Conservation (phyloP, 2,329 filamentous ascomycete genomes). For the Stenocarpella maydis region DNA sequence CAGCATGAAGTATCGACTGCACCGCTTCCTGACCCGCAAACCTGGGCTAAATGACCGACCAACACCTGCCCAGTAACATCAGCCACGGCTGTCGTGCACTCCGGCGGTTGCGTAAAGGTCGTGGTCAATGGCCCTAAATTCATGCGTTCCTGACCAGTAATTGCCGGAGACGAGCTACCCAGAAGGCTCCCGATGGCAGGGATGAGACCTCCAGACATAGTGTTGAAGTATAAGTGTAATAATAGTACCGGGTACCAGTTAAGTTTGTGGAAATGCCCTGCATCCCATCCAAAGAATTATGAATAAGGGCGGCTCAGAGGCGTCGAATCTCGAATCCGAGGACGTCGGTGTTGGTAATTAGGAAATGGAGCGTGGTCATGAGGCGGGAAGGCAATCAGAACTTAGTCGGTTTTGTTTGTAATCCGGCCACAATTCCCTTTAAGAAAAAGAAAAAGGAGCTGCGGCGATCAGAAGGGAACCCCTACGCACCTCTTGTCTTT, state of each 20-base stretch:
- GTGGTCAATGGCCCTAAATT: slow-evolving; percentile 20
- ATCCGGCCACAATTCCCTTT: no score
- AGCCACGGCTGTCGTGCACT: slow-evolving; percentile 13
- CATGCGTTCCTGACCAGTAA: slow-evolving; percentile 3
- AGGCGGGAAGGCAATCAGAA: background rate
- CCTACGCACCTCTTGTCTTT: background rate
- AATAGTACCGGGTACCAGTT: background rate
- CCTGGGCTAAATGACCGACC: slow-evolving; percentile 2
- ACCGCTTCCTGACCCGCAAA: background rate
- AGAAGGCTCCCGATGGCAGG: background rate
- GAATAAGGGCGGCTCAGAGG: background rate
- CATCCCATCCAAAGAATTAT: slow-evolving; percentile 7
- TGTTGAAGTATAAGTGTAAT: background rate
- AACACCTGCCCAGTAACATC: background rate
- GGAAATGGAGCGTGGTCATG: background rate
- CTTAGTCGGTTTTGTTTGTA: background rate
- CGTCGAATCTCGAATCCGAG: background rate
- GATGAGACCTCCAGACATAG: slow-evolving; percentile 9
- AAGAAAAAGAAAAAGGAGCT: no score
- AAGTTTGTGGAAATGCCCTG: slow-evolving; percentile 2
- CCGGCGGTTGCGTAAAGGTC: slow-evolving; percentile 26
- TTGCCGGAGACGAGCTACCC: background rate
- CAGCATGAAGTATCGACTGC: slow-evolving; percentile 9
- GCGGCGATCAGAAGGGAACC: no score
- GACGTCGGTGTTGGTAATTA: background rate